Evolutionary conservation across 1,139 yeast species (phyloP).

Genomic region (Geotrichum carabidarum): DNA sequence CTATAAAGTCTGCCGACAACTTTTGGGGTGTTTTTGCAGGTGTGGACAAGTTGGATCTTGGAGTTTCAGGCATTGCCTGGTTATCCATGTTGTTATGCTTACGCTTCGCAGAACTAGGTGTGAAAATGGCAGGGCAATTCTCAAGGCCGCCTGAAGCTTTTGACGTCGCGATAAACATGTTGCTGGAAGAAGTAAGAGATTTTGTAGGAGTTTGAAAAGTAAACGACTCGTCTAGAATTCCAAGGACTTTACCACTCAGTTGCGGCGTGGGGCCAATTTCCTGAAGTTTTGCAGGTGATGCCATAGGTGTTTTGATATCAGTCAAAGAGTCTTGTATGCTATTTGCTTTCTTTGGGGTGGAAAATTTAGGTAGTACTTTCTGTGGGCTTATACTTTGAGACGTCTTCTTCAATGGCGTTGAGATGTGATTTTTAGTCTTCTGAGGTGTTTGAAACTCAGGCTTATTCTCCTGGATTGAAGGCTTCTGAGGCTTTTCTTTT

Average conservation of each 20-base stretch:
- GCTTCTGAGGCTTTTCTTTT: not conserved
- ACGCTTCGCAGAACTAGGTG: constrained; percentile 3
- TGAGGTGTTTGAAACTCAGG: not conserved
- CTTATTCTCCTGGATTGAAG: not conserved
- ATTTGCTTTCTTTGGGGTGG: not conserved
- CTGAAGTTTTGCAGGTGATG: constrained; percentile 12
- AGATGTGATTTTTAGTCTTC: not conserved
- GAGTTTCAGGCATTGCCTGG: not conserved
- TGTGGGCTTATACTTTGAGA: not conserved
- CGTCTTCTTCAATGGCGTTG: not conserved
- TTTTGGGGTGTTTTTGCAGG: constrained; percentile 6
- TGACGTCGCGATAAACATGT: not conserved
- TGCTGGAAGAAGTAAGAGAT: not conserved
- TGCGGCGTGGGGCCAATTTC: constrained; percentile 77
- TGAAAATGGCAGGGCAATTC: constrained; percentile 5
- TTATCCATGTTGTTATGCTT: not conserved
- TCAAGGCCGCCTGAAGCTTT: constrained; percentile 9
- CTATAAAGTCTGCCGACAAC: not conserved
- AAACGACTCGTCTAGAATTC: constrained; percentile 50
- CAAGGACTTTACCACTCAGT: constrained; percentile 60
- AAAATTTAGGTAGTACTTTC: not conserved
- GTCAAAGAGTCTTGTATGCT: not conserved
- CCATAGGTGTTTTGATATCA: not conserved
- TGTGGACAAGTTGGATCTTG: not conserved
- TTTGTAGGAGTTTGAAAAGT: constrained; percentile 28